Evolutionary conservation across 306 rosid genomes (phyloP), one percentile per base, ranked within the genome.

Genomic region (Prunus campanulata): DNA sequence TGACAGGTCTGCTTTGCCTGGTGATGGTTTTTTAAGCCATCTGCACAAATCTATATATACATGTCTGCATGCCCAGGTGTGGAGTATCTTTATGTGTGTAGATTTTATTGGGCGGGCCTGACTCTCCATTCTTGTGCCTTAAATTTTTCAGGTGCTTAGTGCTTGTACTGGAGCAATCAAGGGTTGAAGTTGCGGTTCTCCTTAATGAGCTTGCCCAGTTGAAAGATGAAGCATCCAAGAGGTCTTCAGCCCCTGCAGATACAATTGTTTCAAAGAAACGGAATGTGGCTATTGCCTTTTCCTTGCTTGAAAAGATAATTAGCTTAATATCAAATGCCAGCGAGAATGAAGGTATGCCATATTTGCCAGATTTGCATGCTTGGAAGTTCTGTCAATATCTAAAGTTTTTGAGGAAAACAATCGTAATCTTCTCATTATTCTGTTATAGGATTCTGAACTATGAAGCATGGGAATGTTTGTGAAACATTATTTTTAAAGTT

Each of bases 151-250:
- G 98, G 95, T 92, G 97, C 77, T 88, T 92, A 75, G 84, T 95
- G 82, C 96, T 95, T 81, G 91, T 95, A 80, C 79, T 95, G 80
- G 97, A 89, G 92, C 97, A 95, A 79, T 90, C 97, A 18, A 88
- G 97, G 85, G 95, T 92, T 79, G 98, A 95, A 90, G 88, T 95
- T 79, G 97, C 97, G 29, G 97, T 95, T 80, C 86, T 92, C 77
- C 84, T 95, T 68, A 90, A 95, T 82, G 96, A 95, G 78, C 82
- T 95, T 80, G 97, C 97, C 66, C 91, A 92, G 79, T 79, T 88
- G 81, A 95, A 90, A 79, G 93, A 84, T 79, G 97, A 92, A 82
- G 96, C 95, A 75, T 87, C 95, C 29, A 85, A 86, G 77, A 86
- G 82, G 78, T 76, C 93, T 72, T 82, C 88, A 9, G 77, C 91